Evolutionary conservation across 2,329 filamentous ascomycete genomes (phyloP), one percentile per base, ranked within the genome.

Genomic region (Aspergillus arachidicola): DNA sequence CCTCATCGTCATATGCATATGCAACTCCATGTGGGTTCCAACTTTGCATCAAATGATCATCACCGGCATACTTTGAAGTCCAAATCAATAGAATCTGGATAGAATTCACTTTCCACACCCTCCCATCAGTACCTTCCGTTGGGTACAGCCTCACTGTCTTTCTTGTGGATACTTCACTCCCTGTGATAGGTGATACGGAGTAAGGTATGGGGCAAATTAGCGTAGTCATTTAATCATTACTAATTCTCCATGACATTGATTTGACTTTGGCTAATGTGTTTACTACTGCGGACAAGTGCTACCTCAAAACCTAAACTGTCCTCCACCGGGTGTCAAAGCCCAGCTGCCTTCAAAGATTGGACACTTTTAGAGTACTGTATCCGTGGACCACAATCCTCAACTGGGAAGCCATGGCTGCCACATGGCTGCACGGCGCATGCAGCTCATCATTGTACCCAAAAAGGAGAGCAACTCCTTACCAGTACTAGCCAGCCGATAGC

Each of bases 161-260:
- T 23, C 4, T 14, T 54, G 30, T 36, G 51, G 51, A 21, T 34
- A 36, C 30, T 36, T 19, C 19, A 21, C 28, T 12, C 10, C 21
- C 51, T 23, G 7, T 54, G 51, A 54, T 54, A 54, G 51, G 51
- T 54, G 14, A 1, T 36, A 30, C 26, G 9, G 23, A 30, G 12
- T n/a, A 10, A 54, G 19, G 12, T 23, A 54, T 32, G 28, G 32
- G 51, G 32, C 51, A 34, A 53, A 28, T 34, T 53, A 53, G 50
- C 50, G 16, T 21, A 53, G n/a, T 23, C 30, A 36, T 36, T 36
- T 11, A 23, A 36, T 54, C 30, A 54, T 32, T 41, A 41, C 38
- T 54, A 54, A 54, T 36, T 54, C 30, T 54, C 30, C 51, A 54
- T 36, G 51, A 50, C 51, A 23, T 36, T 54, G 10, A 30, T 36